phyloP scores from a whole-genome alignment of 768 basidiomycete genomes.

The Trametes meyenii region DNA sequence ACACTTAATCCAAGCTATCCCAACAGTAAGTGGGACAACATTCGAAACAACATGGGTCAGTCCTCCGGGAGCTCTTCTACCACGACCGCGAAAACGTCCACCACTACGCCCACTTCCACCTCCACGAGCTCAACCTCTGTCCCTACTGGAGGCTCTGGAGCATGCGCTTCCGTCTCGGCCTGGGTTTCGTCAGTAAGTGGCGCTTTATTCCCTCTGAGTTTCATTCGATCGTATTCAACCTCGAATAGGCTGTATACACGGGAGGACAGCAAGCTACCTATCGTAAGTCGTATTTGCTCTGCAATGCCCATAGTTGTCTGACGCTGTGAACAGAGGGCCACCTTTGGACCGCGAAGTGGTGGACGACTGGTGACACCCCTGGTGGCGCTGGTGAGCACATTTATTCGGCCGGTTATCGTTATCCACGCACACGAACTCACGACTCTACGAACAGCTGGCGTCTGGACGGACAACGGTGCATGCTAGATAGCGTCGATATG shows the following conservation, averaged over 20 bases:
- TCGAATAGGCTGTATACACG: conserved; percentile 43
- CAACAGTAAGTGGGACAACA: conserved; percentile 71
- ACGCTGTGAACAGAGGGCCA: conserved; percentile 41
- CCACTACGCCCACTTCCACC: conserved; percentile 21
- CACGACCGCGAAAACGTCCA: conserved; percentile 10
- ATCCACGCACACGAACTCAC: background rate
- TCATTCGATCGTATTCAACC: background rate
- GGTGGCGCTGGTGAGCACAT: conserved; percentile 48
- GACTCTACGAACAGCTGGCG: conserved; percentile 43
- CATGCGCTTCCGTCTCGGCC: conserved; percentile 46
- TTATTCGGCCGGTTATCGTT: too few species aligned
- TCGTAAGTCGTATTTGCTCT: conserved; percentile 36
- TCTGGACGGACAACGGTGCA: conserved; percentile 54
- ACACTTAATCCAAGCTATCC: conserved; percentile 47
- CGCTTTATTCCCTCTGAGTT: background rate
- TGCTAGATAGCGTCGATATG: conserved; percentile 35
- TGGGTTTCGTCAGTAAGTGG: conserved; percentile 48
- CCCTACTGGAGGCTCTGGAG: conserved; percentile 21
- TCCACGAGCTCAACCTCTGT: conserved; percentile 7
- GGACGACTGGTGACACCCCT: conserved; percentile 61
- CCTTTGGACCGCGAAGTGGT: conserved; percentile 66
- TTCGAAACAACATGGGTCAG: conserved; percentile 61
- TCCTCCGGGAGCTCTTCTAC: conserved; percentile 25
- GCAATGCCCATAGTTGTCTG: too few species aligned
- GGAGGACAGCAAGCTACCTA: conserved; percentile 51